Evolutionary conservation across 305 asterid genomes (phyloP).

Genomic region (Solanum hybrid): DNA sequence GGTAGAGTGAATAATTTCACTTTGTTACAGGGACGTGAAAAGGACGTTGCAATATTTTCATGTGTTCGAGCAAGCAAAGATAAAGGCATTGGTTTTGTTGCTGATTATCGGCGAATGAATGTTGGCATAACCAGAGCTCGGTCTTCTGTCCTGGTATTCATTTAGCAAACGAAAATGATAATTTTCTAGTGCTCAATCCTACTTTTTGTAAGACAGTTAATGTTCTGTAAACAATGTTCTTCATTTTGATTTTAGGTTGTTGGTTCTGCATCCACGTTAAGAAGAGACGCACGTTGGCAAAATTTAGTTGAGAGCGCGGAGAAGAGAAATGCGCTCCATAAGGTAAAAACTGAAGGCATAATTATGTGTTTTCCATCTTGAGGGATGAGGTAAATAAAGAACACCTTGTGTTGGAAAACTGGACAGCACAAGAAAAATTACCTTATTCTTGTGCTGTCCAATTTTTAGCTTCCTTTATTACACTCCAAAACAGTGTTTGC

Average conservation of each 20-base stretch:
- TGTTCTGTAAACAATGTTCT: slow-evolving; percentile 4
- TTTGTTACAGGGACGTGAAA: slow-evolving; percentile 78
- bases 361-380: background rate
- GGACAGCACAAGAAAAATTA: background rate
- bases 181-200: background rate
- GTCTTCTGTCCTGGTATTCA: slow-evolving; percentile 83
- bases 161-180: background rate
- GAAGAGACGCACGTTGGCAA: slow-evolving; percentile 75
- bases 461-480: background rate
- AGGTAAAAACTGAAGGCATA: slow-evolving; percentile 38
- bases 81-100: slow-evolving; percentile 75
- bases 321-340: slow-evolving; percentile 51
- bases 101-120: slow-evolving; percentile 96
- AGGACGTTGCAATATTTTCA: slow-evolving; percentile 92
- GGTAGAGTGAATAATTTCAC: background rate
- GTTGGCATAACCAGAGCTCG: slow-evolving; percentile 97
- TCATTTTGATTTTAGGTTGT: slow-evolving; percentile 55
- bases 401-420: background rate
- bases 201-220: background rate
- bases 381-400: background rate
- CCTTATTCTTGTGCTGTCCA: background rate
- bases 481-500: background rate
- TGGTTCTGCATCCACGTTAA: slow-evolving; percentile 88
- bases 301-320: slow-evolving; percentile 77
- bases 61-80: slow-evolving; percentile 82